Evolutionary conservation across 2,329 filamentous ascomycete genomes (phyloP), one percentile per base, ranked within the genome.

Genomic region (Exophiala alcalophila): DNA sequence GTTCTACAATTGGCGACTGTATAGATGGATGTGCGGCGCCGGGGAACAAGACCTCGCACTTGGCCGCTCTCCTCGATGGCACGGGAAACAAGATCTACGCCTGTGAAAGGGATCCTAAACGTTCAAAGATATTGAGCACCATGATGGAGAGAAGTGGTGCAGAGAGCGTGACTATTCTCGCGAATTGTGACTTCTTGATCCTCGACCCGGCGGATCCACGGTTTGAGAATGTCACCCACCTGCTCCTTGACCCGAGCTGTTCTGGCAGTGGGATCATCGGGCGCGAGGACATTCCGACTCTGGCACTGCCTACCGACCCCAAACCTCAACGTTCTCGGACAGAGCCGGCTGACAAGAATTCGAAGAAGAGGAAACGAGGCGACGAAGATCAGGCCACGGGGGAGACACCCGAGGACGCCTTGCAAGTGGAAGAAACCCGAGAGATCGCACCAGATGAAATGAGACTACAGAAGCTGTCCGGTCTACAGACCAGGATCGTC

Each of bases 31-130:
- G 91, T 61, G 87, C 92, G 0, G 92, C 92, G 1, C 92, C 92
- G 1, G 92, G 92, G 4, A 98, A 98, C 65, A 98, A 98, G 67
- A 97, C 92, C 1, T 97, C 91, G 5, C 92, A 97, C 63, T 68
- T 94, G 32, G 89, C 90, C 0, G 84, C 88, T 2, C 78, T 96
- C 4, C 59, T 92, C 2, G 61, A 60, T 3, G 5, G 11, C 10
- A 16, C 16, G 5, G 32, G 30, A 10, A 34, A 32, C 24, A 53
- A 33, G 23, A 82, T 98, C 16, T 81, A 81, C 53, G 88, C 88
- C 0, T 92, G 88, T 57, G 88, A 94, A 61, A 85, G 86, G 57
- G 84, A 94, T 59, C 66, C 70, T 18, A 65, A 69, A 16, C 78
- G 92, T 39, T 83, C 87, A 0, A 76, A 80, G 56, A 92, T 83